Base-by-base conservation (phyloP, 1,284 basidiomycete genomes). In the Moniliophthora roreri region DNA sequence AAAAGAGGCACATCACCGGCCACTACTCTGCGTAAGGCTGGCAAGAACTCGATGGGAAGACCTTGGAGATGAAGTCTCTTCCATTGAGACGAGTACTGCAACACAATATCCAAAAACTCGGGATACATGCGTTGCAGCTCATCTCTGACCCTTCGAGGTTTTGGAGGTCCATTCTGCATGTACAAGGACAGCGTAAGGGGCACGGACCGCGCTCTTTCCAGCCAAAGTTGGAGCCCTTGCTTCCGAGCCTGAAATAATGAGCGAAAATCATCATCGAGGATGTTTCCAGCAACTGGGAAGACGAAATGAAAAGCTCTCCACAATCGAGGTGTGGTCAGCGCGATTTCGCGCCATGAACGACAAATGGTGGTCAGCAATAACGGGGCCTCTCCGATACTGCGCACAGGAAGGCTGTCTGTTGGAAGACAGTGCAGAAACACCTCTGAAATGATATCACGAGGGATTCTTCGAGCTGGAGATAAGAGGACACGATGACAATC, bases 361-460 rank as follows among this genome's bases (percentile, higher is more conserved):
- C 47, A 48, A 11, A 48, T 18, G 8, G 32, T 32, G 7, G 32
- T 36, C 4, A 48, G 34, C 16, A 48, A 18, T 4, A 48, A 34
- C 16, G 47, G 47, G n/a, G 18, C 18, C 8, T 21, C 23, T 6
- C 35, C 37, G n/a, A 16, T 9, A 20, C 18, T 20, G 15, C 34
- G 34, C 4, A 23, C 24, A 15, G 34, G 36, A 21, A 48, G 36
- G 13, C 11, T n/a, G 4, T 37, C 47, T 15, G 16, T 7, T 16
- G 47, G 47, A 36, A 48, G 47, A 37, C 32, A 36, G 15, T 48
- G 18, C 8, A n/a, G 32, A 18, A 48, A 48, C 2, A 48, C 37
- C n/a, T 21, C 16, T 15, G 34, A 18, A 9, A 35, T 13, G 34
- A 48, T 48, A 20, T 48, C 47, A 5, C 15, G 34, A 2, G 47